Base-by-base conservation (phyloP, 768 basidiomycete species). In the Lactarius pseudohatsudake region DNA sequence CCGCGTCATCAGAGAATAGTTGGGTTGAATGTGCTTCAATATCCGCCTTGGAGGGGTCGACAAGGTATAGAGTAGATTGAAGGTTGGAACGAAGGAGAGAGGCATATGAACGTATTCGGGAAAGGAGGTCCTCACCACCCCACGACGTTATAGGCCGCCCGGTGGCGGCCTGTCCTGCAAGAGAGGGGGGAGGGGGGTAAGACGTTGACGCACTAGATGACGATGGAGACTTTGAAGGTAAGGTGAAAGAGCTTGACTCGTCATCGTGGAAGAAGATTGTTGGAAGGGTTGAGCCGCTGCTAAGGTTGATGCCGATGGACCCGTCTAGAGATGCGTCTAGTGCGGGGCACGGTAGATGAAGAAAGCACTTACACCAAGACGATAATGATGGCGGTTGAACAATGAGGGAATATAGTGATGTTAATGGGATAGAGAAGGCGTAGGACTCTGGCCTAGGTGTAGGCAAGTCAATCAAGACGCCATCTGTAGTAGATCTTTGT, bases 261-360 rank as follows among this genome's bases (percentile, higher is more conserved):
- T 98, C 96, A 74, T 98, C 97, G 76, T 98, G 97, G 76, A 98
- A 98, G 76, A 95, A 87, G 2, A 99, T 84, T 0, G 91, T 93
- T 0, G 95, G 93, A 0, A 97, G 82, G 1, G 94, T 92, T 59
- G 89, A 86, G 36, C 91, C 90, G 70, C 87, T 91, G 69, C 89
- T 91, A 64, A 94, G 87, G 75, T 96, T 96, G 67, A 98, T 86
- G 45, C 88, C 91, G 68, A 96, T 84, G 22, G 91, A 90, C 6
- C 95, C 95, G 73, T 95, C 91, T 96, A 72, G 16, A 28, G 6
- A 18, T 28, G 45, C 5, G 60, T 58, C 38, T 26, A 61, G 65
- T 36, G 56, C 57, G 36, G n/a, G 20, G 22, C 22, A 54, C 4
- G 13, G 36, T 5, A 34, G 3, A 26, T 18, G 32, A 13, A 60